These are phyloP conservation scores for Mycena indigotica DNA, from an alignment of 768 basidiomycete species.

Conservation along the genomic window DNA sequence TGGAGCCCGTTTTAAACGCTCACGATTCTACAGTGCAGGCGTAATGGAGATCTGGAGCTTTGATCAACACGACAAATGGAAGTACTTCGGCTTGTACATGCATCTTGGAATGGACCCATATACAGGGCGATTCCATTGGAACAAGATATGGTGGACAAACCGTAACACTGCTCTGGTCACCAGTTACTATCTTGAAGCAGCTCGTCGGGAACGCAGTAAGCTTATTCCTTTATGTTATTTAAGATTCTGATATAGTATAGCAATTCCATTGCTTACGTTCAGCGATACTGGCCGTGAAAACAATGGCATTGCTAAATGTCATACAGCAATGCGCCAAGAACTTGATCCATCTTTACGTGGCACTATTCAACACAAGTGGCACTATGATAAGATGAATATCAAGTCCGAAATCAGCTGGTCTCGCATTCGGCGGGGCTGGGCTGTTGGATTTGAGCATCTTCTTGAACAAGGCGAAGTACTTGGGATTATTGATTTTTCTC, in stretches of 20 bases:
- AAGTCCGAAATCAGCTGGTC: constrained; percentile 49
- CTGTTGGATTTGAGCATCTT: constrained; percentile 34
- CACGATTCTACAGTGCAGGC: constrained; percentile 42
- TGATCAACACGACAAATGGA: constrained; percentile 54
- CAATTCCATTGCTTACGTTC: constrained; percentile 43
- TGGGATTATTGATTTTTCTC: too few species aligned
- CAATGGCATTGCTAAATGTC: too few species aligned
- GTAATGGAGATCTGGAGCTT: constrained; percentile 39
- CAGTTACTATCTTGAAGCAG: constrained; percentile 36
- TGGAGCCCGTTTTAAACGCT: constrained; percentile 27
- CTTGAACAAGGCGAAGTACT: not conserved
- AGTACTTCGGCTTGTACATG: constrained; percentile 36
- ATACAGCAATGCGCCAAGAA: constrained; percentile 40
- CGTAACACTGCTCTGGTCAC: constrained; percentile 35
- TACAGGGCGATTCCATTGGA: constrained; percentile 35
- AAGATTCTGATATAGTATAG: constrained; percentile 24
- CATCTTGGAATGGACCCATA: constrained; percentile 42
- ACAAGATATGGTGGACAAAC: constrained; percentile 47
- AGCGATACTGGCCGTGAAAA: constrained; percentile 47
- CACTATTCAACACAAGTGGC: constrained; percentile 46
- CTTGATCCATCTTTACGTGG: constrained; percentile 41
- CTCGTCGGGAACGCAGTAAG: constrained; percentile 22
- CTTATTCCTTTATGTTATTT: constrained; percentile 2
- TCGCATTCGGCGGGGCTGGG: constrained; percentile 28
- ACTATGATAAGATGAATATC: constrained; percentile 38